A percentile compares a stretch with the other conserved stretches of the same genome.
Conservation (phyloP, 768 basidiomycete genomes). For the Pulveroboletus sp. region DNA sequence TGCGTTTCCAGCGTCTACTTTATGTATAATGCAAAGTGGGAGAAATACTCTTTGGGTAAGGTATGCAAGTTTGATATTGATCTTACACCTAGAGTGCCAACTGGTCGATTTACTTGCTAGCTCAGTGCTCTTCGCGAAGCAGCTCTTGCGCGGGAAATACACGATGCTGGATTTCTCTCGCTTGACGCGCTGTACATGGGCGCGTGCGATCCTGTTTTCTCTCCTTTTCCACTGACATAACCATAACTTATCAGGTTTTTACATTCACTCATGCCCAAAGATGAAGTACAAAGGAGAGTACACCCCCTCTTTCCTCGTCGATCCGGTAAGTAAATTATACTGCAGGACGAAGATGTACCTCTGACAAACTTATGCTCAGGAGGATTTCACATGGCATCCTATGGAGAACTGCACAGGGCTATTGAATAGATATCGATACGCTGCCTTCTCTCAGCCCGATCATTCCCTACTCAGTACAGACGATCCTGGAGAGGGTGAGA, state of each 20-base stretch:
- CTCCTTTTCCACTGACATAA: not conserved
- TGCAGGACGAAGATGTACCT: not conserved
- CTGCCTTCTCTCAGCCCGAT: constrained; percentile 61
- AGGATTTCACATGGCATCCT: constrained; percentile 73
- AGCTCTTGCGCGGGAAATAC: constrained; percentile 70
- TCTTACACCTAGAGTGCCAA: not conserved
- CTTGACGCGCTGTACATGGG: constrained; percentile 86
- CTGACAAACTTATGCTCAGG: constrained; percentile 39
- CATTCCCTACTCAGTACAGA: constrained; percentile 41
- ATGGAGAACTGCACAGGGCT: constrained; percentile 51
- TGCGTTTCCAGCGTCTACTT: constrained; percentile 89
- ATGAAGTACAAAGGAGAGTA: constrained; percentile 98
- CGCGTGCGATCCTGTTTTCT: constrained; percentile 28
- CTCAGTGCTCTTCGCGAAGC: constrained; percentile 82
- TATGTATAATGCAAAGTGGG: constrained; percentile 74
- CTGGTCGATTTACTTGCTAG: constrained; percentile 33
- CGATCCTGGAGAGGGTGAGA: constrained; percentile 25
- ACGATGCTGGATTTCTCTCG: constrained; percentile 55
- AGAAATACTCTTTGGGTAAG: constrained; percentile 73
- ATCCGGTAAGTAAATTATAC: constrained; percentile 54
- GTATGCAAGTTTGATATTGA: constrained; percentile 31
- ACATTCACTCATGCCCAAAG: constrained; percentile 87
- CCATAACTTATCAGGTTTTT: constrained; percentile 59
- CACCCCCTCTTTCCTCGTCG: constrained; percentile 77
- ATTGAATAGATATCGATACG: constrained; percentile 67